Percentiles rank a stretch among this genome's conserved stretches.
These are phyloP conservation scores for Microsporum ferrugineum DNA, from an alignment of 2,329 filamentous ascomycete genomes.

Conservation along the genomic window DNA sequence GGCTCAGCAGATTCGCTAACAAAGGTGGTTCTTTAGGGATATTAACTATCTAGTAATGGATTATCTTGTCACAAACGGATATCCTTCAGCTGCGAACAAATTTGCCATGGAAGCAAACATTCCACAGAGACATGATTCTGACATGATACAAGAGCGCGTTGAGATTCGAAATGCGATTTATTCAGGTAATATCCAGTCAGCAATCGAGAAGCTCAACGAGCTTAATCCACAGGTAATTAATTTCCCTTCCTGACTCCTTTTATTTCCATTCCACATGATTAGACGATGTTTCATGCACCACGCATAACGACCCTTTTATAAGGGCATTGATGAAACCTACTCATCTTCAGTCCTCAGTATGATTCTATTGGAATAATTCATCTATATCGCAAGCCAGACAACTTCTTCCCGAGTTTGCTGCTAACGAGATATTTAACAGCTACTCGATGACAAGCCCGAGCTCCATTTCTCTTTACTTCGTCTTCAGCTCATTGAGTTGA, in stretches of 20 bases:
- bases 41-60: slow-evolving; percentile 94
- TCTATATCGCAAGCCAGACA: slow-evolving; percentile 11
- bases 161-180: slow-evolving; percentile 78
- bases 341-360: slow-evolving; percentile 77
- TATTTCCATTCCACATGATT: slow-evolving; percentile 56
- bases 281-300: slow-evolving; percentile 98
- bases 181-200: slow-evolving; percentile 69
- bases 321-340: slow-evolving; percentile 73
- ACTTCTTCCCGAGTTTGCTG: slow-evolving; percentile 5
- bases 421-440: slow-evolving; percentile 42
- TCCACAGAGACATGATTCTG: slow-evolving; percentile 52
- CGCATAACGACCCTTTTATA: slow-evolving; percentile 70
- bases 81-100: slow-evolving; percentile 80
- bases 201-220: slow-evolving; percentile 80
- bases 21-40: slow-evolving; percentile 48
- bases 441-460: slow-evolving; percentile 69
- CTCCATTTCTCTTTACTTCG: slow-evolving; percentile 84
- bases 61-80: slow-evolving; percentile 92
- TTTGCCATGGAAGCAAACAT: slow-evolving; percentile 93
- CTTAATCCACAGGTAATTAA: slow-evolving; percentile 77
- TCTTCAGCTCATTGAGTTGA: slow-evolving; percentile 87
- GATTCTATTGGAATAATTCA: slow-evolving; percentile 39
- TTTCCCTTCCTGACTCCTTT: slow-evolving; percentile 9
- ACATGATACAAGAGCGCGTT: slow-evolving; percentile 65
- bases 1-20: slow-evolving; percentile 20